Conservation (phyloP, 2,329 filamentous ascomycete genomes). For the Leptosphaerulina australis region DNA sequence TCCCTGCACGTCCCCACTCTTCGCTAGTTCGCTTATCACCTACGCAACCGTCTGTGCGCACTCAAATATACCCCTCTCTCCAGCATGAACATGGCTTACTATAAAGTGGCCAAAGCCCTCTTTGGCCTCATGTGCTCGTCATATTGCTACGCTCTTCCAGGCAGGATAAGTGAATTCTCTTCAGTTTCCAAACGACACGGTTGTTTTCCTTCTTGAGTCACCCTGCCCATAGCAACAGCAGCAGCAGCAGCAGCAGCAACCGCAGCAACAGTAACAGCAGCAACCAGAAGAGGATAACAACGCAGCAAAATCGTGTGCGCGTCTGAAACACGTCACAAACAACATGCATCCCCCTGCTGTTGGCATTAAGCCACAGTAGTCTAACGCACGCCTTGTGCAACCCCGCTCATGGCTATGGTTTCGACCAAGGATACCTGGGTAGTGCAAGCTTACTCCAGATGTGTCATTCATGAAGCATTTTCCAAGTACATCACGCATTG, state of each 20-base stretch:
- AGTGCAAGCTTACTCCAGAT: too few species aligned
- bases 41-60: conserved; percentile 11
- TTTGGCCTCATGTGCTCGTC: neutral
- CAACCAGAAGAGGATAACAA: neutral
- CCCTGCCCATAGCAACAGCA: neutral
- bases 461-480: too few species aligned
- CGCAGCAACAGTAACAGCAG: conserved; percentile 1
- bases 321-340: conserved; percentile 13
- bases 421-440: conserved; percentile 1
- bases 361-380: neutral
- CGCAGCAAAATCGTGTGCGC: neutral
- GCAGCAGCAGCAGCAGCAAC: neutral
- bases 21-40: conserved; percentile 6
- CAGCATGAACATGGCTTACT: conserved; percentile 8
- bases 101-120: neutral
- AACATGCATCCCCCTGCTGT: conserved; percentile 9
- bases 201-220: neutral
- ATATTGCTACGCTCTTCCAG: too few species aligned
- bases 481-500: too few species aligned
- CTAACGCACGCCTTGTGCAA: conserved; percentile 7
- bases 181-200: neutral
- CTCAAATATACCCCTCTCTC: neutral
- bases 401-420: neutral
- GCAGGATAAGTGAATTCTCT: too few species aligned
- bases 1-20: neutral